A percentile compares a stretch with the other conserved stretches of the same genome.
Conservation (phyloP, 345 rosid genomes). For the Psidium friedrichsthalianum region DNA sequence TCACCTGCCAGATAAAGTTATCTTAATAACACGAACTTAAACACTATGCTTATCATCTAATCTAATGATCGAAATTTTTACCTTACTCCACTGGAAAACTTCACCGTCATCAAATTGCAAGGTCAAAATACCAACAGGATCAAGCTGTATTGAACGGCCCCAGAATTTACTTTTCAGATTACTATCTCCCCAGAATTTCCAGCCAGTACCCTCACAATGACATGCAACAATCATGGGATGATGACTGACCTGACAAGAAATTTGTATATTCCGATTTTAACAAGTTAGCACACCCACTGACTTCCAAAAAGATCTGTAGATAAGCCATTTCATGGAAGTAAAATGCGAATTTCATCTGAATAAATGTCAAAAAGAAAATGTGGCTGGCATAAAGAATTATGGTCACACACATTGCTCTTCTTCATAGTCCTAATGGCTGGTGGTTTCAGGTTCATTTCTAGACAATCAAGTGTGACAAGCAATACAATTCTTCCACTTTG, state of each 20-base stretch:
- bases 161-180: conserved; percentile 95
- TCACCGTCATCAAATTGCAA: conserved; percentile 94
- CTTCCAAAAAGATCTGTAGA: not conserved
- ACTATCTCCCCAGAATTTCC: conserved; percentile 99
- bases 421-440: not conserved
- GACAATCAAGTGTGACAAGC: not conserved
- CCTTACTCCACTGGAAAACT: conserved; percentile 94
- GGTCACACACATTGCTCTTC: not conserved
- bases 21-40: not conserved
- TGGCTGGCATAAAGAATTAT: not conserved
- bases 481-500: not conserved
- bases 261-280: not conserved
- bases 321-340: not conserved
- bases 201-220: conserved; percentile 95
- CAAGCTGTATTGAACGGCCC: conserved; percentile 99
- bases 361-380: not conserved
- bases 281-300: not conserved
- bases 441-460: not conserved
- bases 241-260: conserved; percentile 76
- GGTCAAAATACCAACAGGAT: conserved; percentile 89
- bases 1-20: conserved; percentile 39
- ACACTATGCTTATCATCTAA: not conserved
- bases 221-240: conserved; percentile 99
- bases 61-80: not conserved
- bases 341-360: not conserved